Percentiles rank a stretch among this genome's conserved stretches.
Conservation (phyloP, 2,329 filamentous ascomycete genomes). For the Fusarium verrucosum region DNA sequence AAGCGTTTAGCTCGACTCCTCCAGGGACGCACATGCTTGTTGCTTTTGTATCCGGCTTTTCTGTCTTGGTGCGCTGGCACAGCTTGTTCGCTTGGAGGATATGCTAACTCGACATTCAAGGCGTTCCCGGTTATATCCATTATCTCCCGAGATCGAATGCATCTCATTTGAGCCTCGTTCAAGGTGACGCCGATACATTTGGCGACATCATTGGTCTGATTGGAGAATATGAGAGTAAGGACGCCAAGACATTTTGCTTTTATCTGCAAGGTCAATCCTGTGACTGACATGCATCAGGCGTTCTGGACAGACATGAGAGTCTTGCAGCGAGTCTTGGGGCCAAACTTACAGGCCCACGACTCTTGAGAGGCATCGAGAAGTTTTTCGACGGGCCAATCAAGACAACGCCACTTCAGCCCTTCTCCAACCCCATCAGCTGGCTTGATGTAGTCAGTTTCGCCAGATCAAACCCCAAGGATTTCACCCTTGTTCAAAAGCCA, state of each 20-base stretch:
- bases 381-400: slow-evolving; percentile 84
- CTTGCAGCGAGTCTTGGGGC: slow-evolving; percentile 86
- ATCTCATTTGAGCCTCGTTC: slow-evolving; percentile 61
- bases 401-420: slow-evolving; percentile 61
- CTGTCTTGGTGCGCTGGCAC: slow-evolving; percentile 31
- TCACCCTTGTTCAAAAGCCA: slow-evolving; percentile 73
- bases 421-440: slow-evolving; percentile 76
- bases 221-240: slow-evolving; percentile 76
- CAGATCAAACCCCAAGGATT: slow-evolving; percentile 80
- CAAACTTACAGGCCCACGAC: slow-evolving; percentile 80
- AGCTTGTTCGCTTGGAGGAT: slow-evolving; percentile 30
- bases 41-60: slow-evolving; percentile 37
- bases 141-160: slow-evolving; percentile 59
- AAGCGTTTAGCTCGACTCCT: slow-evolving; percentile 33
- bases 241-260: not conserved
- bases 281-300: slow-evolving; percentile 58
- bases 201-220: slow-evolving; percentile 77
- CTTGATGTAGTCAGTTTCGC: slow-evolving; percentile 87
- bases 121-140: slow-evolving; percentile 56
- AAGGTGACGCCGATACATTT: slow-evolving; percentile 72
- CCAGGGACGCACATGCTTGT: slow-evolving; percentile 35
- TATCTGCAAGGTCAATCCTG: slow-evolving; percentile 20
- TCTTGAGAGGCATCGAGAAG: slow-evolving; percentile 86
- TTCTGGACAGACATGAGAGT: slow-evolving; percentile 85
- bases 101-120: slow-evolving; percentile 39